phyloP scores from a whole-genome alignment of 2,329 filamentous ascomycete genomes.

The Aspergillus persii region DNA sequence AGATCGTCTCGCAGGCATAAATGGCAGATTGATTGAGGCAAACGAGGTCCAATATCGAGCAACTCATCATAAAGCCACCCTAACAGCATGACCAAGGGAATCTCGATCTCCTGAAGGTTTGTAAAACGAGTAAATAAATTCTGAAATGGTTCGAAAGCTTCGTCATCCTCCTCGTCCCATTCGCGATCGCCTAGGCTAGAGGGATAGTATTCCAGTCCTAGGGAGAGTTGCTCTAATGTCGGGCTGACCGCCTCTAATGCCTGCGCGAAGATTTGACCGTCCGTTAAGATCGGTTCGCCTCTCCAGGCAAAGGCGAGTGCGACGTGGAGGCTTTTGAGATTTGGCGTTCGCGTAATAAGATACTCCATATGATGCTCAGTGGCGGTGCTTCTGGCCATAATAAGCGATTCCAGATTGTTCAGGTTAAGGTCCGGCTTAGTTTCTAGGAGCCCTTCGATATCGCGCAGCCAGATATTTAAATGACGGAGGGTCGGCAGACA shows the following conservation, averaged over 20 bases:
- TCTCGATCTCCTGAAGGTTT: conserved; percentile 1
- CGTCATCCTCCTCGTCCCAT: neutral
- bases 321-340: neutral
- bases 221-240: conserved; percentile 3
- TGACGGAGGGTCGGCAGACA: neutral
- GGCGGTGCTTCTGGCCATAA: neutral
- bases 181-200: neutral
- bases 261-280: neutral
- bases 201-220: conserved; percentile 7
- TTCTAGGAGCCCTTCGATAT: neutral
- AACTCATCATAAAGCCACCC: neutral
- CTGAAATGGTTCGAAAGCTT: neutral
- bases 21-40: neutral
- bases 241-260: neutral
- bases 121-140: neutral
- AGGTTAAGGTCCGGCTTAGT: neutral
- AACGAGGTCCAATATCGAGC: neutral
- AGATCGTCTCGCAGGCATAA: neutral
- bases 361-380: neutral
- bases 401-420: neutral
- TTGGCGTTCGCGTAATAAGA: neutral
- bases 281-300: neutral
- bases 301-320: neutral
- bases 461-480: neutral
- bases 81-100: conserved; percentile 1